Conservation (phyloP, 192 early-diverging fungal species). For the Podila clonocystis region DNA sequence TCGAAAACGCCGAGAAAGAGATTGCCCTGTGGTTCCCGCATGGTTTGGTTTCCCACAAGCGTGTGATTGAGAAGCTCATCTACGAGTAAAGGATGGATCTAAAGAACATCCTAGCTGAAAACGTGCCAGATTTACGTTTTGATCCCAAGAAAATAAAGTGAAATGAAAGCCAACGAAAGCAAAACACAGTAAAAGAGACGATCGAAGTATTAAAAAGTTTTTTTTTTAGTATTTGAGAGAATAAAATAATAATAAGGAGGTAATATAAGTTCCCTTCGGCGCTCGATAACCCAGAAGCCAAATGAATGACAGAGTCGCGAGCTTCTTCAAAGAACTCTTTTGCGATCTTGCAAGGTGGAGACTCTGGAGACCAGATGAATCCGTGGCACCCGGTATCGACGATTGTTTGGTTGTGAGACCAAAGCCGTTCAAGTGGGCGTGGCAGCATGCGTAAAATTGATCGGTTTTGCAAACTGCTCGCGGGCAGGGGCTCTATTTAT, state of each 20-base stretch:
- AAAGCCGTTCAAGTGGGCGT: constrained; percentile 51
- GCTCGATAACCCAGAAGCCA: constrained; percentile 46
- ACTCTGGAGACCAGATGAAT: constrained; percentile 20
- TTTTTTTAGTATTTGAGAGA: constrained; percentile 11
- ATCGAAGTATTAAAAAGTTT: background rate
- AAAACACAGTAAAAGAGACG: background rate
- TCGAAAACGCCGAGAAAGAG: constrained; percentile 84
- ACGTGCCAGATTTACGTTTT: background rate
- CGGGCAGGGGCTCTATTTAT: constrained; percentile 1
- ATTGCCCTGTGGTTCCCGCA: constrained; percentile 80
- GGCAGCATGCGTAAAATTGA: constrained; percentile 42
- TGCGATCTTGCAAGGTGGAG: constrained; percentile 50
- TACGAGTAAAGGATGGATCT: constrained; percentile 36
- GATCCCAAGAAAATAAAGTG: no score
- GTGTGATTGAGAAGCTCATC: constrained; percentile 48
- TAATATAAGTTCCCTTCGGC: constrained; percentile 50
- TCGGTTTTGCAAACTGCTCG: background rate
- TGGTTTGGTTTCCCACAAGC: constrained; percentile 38
- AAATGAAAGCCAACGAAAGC: no score
- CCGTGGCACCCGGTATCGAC: constrained; percentile 51
- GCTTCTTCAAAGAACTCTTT: constrained; percentile 45
- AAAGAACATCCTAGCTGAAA: background rate
- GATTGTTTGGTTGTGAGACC: constrained; percentile 49
- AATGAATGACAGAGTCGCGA: constrained; percentile 48
- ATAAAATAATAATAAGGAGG: background rate